Conservation (phyloP, 768 basidiomycete genomes). For the Mycena epipterygia region DNA sequence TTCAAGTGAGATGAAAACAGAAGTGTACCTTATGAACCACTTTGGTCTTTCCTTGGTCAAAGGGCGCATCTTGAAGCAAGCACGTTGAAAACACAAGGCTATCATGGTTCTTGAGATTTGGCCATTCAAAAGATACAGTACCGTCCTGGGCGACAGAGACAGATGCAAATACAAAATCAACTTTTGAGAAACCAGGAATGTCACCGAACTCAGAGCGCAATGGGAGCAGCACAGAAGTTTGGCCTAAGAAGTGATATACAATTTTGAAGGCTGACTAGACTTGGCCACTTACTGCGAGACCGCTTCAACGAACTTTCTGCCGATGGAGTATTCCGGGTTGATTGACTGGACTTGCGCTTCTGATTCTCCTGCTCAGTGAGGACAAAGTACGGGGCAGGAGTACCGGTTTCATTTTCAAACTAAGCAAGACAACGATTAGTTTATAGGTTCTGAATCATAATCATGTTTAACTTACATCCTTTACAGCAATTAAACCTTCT, state of each 20-base stretch:
- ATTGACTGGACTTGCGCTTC: slow-evolving; percentile 4
- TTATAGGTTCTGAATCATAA: no score
- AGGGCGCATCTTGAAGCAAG: slow-evolving; percentile 3
- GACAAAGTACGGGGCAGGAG: slow-evolving; percentile 6
- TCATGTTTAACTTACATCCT: slow-evolving; percentile 1
- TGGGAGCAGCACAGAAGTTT: not conserved
- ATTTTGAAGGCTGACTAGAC: not conserved
- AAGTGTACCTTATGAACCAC: slow-evolving; percentile 1
- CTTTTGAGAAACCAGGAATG: slow-evolving; percentile 9
- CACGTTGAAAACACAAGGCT: not conserved
- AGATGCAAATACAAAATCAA: slow-evolving; percentile 6
- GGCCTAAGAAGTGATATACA: not conserved
- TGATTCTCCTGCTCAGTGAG: slow-evolving; percentile 3
- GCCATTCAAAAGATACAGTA: not conserved
- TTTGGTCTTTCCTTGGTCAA: slow-evolving; percentile 14
- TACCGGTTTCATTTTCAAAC: slow-evolving; percentile 9
- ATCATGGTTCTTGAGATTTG: not conserved
- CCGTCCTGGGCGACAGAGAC: slow-evolving; percentile 6
- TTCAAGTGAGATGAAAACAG: not conserved
- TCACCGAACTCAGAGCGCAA: slow-evolving; percentile 13
- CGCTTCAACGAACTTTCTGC: not conserved
- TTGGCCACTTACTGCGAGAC: not conserved
- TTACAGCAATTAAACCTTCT: slow-evolving; percentile 3
- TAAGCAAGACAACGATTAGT: not conserved
- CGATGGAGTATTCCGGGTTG: not conserved